These are phyloP conservation scores for Populus ilicifolia DNA, from an alignment of 345 rosid species.

Conservation along the genomic window DNA sequence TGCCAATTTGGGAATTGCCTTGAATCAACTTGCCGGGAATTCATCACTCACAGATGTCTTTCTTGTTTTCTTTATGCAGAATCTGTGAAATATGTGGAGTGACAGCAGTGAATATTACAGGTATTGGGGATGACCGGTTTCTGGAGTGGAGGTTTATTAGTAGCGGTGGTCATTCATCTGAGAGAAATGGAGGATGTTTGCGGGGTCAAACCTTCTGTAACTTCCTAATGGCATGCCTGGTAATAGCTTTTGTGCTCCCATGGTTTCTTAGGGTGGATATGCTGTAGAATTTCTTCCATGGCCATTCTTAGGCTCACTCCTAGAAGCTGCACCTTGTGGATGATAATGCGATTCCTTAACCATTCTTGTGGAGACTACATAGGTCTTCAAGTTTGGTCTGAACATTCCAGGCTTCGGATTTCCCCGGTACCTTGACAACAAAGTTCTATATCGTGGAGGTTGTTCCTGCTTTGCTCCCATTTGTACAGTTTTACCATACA, in stretches of 20 bases:
- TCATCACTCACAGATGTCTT: not conserved
- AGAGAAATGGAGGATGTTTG: conserved; percentile 44
- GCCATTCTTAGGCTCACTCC: not conserved
- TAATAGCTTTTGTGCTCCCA: conserved; percentile 63
- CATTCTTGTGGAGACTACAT: not conserved
- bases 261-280: conserved; percentile 63
- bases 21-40: not conserved
- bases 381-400: not conserved
- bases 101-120: conserved; percentile 46
- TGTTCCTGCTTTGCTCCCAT: not conserved
- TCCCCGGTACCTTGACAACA: not conserved
- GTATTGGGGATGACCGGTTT: conserved; percentile 43
- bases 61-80: conserved; percentile 31
- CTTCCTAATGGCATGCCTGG: conserved; percentile 67
- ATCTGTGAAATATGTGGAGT: conserved; percentile 68
- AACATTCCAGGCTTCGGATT: not conserved
- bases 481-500: not conserved
- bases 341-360: not conserved
- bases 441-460: not conserved
- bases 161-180: conserved; percentile 17
- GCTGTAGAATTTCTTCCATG: conserved; percentile 32
- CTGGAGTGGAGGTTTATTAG: conserved; percentile 32
- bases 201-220: conserved; percentile 66
- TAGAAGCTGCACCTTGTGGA: not conserved
- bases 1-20: not conserved